Percentiles rank a stretch among this genome's conserved stretches.
These are phyloP conservation scores for Volvox africanus DNA, from an alignment of 139 green algal species.

Conservation along the genomic window DNA sequence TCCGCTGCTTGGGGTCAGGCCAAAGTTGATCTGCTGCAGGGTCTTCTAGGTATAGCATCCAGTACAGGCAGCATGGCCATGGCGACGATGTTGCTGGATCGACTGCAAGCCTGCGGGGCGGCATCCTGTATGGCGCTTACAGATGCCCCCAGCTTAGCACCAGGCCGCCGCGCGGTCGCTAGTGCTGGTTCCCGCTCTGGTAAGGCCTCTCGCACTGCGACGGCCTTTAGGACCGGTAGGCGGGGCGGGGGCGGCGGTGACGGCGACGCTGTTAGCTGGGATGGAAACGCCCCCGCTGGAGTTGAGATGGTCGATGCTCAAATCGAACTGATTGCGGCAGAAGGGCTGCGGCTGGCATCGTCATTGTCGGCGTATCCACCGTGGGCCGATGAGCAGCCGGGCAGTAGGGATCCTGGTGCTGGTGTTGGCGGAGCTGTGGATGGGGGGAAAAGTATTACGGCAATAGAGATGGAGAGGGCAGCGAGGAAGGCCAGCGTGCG, in stretches of 20 bases:
- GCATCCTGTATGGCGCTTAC: background rate
- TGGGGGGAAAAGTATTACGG: background rate
- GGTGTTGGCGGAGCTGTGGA: background rate
- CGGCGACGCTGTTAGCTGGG: background rate
- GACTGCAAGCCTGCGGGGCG: background rate
- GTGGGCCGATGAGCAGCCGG: background rate
- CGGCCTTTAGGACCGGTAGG: background rate
- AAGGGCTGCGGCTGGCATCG: background rate
- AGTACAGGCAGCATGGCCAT: background rate
- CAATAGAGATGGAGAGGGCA: background rate
- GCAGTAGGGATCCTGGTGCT: too few relatives aligned
- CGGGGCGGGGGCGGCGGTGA: background rate
- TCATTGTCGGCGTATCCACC: background rate
- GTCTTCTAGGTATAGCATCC: background rate
- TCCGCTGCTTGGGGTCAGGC: background rate
- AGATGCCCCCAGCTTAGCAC: background rate
- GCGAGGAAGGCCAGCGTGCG: background rate
- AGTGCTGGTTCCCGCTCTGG: background rate
- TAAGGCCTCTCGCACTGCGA: background rate
- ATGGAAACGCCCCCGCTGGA: background rate
- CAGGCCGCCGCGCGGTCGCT: background rate
- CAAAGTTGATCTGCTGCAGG: background rate
- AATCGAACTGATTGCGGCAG: background rate
- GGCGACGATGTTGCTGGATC: background rate
- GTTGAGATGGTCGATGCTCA: background rate